Evolutionary conservation across 2,329 filamentous ascomycete genomes (phyloP).

Genomic region (Aspergillus sp.): DNA sequence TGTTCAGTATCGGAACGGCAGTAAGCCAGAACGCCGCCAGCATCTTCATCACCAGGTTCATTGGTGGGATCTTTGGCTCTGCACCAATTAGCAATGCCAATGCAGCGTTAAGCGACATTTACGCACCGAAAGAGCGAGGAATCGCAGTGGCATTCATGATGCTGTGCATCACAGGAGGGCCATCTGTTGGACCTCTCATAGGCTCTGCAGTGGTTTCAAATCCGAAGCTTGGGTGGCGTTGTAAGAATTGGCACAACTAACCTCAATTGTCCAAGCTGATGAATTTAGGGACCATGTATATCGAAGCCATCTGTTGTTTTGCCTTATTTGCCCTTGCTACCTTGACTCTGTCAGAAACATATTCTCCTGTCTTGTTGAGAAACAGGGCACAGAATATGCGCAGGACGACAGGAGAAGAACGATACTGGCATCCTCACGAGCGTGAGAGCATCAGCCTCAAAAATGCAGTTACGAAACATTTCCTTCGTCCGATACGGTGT

Average conservation of each 20-base stretch:
- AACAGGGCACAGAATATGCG: slow-evolving; percentile 41
- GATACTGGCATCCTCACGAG: slow-evolving; percentile 51
- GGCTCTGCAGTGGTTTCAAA: slow-evolving; percentile 41
- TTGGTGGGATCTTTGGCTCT: slow-evolving; percentile 49
- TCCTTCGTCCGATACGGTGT: slow-evolving; percentile 40
- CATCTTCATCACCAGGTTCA: slow-evolving; percentile 48
- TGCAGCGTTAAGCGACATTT: slow-evolving; percentile 50
- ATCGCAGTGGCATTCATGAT: slow-evolving; percentile 44
- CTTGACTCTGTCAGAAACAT: slow-evolving; percentile 43
- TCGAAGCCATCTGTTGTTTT: slow-evolving; percentile 45
- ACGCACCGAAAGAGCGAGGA: slow-evolving; percentile 39
- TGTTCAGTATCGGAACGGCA: slow-evolving; percentile 52
- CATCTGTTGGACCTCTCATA: slow-evolving; percentile 46
- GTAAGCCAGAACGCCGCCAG: slow-evolving; percentile 38
- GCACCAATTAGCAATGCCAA: slow-evolving; percentile 47
- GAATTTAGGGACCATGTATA: slow-evolving; percentile 39
- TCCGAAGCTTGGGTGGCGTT: slow-evolving; percentile 22
- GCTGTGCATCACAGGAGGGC: slow-evolving; percentile 43
- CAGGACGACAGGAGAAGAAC: slow-evolving; percentile 41
- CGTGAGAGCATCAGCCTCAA: slow-evolving; percentile 42
- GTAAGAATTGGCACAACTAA: background rate
- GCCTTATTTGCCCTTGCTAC: slow-evolving; percentile 25
- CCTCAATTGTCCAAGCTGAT: background rate
- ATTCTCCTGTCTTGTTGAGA: slow-evolving; percentile 43
- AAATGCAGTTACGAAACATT: slow-evolving; percentile 47